These are phyloP conservation scores for Ceratocystis ficicola DNA, from an alignment of 2,329 filamentous ascomycete species.

Conservation along the genomic window DNA sequence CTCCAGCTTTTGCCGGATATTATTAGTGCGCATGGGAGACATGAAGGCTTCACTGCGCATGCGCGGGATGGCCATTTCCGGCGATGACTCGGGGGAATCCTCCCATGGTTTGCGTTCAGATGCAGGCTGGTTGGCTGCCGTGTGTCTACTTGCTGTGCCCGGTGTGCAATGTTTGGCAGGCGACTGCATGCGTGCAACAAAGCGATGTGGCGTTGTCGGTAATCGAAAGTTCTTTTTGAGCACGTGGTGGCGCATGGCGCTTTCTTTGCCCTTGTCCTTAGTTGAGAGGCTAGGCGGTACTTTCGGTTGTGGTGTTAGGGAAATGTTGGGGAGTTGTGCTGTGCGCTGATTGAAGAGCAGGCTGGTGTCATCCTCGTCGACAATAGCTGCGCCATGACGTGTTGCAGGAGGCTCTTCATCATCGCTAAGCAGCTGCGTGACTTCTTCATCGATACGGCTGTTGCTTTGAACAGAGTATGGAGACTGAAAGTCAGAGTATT, in stretches of 20 bases:
- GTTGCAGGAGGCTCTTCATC: constrained; percentile 29
- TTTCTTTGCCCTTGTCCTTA: constrained; percentile 37
- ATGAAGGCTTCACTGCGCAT: constrained; percentile 77
- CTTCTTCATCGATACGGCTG: constrained; percentile 39
- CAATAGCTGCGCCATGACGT: constrained; percentile 21
- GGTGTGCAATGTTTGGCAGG: constrained; percentile 12
- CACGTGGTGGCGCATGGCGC: constrained; percentile 79
- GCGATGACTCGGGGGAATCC: constrained; percentile 54
- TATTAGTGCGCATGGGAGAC: constrained; percentile 44
- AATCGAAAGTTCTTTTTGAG: constrained; percentile 92
- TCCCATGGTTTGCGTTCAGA: constrained; percentile 17
- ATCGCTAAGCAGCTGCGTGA: constrained; percentile 29
- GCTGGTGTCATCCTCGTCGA: constrained; percentile 37
- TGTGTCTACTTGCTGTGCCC: background rate
- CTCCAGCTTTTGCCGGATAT: constrained; percentile 33
- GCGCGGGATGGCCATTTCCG: constrained; percentile 68
- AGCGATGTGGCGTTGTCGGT: constrained; percentile 69
- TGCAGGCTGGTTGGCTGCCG: background rate
- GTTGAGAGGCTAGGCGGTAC: constrained; percentile 34
- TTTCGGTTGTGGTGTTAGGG: constrained; percentile 49
- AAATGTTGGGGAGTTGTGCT: constrained; percentile 41
- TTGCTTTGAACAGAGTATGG: constrained; percentile 66
- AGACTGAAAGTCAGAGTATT: constrained; percentile 53
- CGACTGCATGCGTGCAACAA: constrained; percentile 32
- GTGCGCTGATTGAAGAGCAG: constrained; percentile 41